Evolutionary conservation across 2,329 filamentous ascomycete genomes (phyloP).

Genomic region (Ophiosphaerella narmari): DNA sequence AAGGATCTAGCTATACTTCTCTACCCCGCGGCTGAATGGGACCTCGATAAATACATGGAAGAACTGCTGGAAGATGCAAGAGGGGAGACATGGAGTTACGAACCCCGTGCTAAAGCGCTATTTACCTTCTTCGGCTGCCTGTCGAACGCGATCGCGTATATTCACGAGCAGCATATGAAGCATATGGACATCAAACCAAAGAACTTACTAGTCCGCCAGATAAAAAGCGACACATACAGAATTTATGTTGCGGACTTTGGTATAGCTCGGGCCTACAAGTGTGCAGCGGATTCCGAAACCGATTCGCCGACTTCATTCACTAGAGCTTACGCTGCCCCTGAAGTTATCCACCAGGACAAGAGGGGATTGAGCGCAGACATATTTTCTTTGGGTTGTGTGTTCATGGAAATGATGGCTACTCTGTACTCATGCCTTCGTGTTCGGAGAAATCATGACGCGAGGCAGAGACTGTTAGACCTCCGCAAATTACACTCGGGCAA

Average conservation of each 20-base stretch:
- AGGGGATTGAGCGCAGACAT: slow-evolving; percentile 23
- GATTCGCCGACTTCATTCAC: slow-evolving; percentile 20
- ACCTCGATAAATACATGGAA: slow-evolving; percentile 21
- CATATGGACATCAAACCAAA: slow-evolving; percentile 36
- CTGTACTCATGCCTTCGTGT: neutral
- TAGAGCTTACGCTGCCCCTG: slow-evolving; percentile 25
- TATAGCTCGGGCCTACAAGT: slow-evolving; percentile 23
- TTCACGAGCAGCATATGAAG: slow-evolving; percentile 20
- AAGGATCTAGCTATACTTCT: slow-evolving; percentile 21
- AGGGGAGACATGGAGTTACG: neutral
- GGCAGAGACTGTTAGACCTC: neutral
- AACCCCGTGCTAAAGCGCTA: neutral
- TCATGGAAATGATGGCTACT: slow-evolving; percentile 23
- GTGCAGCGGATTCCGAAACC: slow-evolving; percentile 1
- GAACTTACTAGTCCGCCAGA: slow-evolving; percentile 25
- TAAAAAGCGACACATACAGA: neutral
- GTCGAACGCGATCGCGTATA: slow-evolving; percentile 10
- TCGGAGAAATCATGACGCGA: neutral
- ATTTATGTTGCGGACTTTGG: slow-evolving; percentile 35
- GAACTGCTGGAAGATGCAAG: neutral
- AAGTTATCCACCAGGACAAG: slow-evolving; percentile 20
- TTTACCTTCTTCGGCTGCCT: slow-evolving; percentile 16
- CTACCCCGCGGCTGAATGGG: slow-evolving; percentile 24
- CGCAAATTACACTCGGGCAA: neutral
- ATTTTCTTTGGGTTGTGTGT: slow-evolving; percentile 31